These are phyloP conservation scores for Porcisia deanei DNA, from an alignment of 208 protist genomes.

Conservation along the genomic window DNA sequence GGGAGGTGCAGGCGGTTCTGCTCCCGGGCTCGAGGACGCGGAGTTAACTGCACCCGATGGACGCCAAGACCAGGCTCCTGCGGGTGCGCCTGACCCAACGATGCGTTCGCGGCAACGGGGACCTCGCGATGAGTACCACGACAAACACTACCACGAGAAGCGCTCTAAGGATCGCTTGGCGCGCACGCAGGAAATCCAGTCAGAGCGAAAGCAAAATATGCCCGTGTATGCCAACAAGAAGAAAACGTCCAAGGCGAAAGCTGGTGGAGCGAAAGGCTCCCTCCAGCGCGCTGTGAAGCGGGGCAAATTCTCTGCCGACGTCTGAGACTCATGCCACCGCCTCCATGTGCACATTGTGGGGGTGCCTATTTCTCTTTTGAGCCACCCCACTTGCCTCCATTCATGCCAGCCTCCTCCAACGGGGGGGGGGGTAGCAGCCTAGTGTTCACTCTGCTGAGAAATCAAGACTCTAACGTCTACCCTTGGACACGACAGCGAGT, in stretches of 20 bases:
- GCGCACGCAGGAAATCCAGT: slow-evolving; percentile 50
- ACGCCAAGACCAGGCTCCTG: neutral
- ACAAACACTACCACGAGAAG: slow-evolving; percentile 72
- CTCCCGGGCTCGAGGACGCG: neutral
- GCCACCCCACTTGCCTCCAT: neutral
- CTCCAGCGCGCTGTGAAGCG: slow-evolving; percentile 24
- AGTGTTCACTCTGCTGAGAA: too few relatives aligned
- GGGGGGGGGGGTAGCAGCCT: too few relatives aligned
- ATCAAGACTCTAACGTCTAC: neutral
- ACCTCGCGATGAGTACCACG: slow-evolving; percentile 67
- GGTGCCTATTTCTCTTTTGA: neutral
- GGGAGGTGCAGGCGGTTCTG: neutral
- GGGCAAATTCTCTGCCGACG: slow-evolving; percentile 18
- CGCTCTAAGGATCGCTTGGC: slow-evolving; percentile 46
- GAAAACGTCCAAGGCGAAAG: slow-evolving; percentile 49
- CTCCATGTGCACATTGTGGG: neutral
- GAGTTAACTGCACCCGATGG: neutral
- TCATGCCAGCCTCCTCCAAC: neutral
- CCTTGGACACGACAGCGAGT: neutral
- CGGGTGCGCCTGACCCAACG: neutral
- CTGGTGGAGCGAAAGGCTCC: slow-evolving; percentile 14
- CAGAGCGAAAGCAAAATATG: slow-evolving; percentile 18
- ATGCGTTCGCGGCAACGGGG: slow-evolving; percentile 5
- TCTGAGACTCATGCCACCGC: neutral
- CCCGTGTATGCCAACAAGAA: slow-evolving; percentile 73